A percentile compares a stretch with the other conserved stretches of the same genome.
These are phyloP conservation scores for Malus hybrid DNA, from an alignment of 331 rosid species.

Conservation along the genomic window DNA sequence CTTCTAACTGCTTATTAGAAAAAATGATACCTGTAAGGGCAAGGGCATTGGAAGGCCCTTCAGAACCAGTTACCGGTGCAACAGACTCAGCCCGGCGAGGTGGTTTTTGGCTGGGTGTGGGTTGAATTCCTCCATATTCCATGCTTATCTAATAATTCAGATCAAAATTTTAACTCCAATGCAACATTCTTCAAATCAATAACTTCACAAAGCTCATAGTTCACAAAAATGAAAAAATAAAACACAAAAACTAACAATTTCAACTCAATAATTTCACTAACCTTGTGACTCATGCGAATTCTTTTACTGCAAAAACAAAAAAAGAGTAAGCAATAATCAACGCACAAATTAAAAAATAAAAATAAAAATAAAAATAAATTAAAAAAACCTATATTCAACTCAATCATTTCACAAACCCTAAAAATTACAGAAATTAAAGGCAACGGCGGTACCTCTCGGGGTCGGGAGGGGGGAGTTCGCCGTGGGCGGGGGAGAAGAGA, in stretches of 20 bases:
- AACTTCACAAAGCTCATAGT: neutral
- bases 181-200: neutral
- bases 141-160: slow-evolving; percentile 31
- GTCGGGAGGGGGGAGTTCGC: slow-evolving; percentile 62
- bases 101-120: slow-evolving; percentile 27
- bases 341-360: neutral
- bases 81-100: slow-evolving; percentile 31
- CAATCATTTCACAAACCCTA: neutral
- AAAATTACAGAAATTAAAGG: neutral
- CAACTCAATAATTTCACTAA: slow-evolving; percentile 19
- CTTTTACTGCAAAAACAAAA: slow-evolving; percentile 35
- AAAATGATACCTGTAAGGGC: slow-evolving; percentile 59
- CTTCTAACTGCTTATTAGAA: neutral
- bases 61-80: slow-evolving; percentile 17
- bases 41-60: slow-evolving; percentile 42
- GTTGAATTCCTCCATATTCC: slow-evolving; percentile 63
- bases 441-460: slow-evolving; percentile 31
- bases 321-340: neutral
- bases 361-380: no score
- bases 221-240: neutral
- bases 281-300: slow-evolving; percentile 68
- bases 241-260: no score
- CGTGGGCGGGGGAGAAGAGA: slow-evolving; percentile 70
- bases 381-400: neutral
- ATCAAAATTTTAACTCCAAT: neutral